Conservation (phyloP, 768 basidiomycete genomes). For the Sistotremastrum niveocremeum region DNA sequence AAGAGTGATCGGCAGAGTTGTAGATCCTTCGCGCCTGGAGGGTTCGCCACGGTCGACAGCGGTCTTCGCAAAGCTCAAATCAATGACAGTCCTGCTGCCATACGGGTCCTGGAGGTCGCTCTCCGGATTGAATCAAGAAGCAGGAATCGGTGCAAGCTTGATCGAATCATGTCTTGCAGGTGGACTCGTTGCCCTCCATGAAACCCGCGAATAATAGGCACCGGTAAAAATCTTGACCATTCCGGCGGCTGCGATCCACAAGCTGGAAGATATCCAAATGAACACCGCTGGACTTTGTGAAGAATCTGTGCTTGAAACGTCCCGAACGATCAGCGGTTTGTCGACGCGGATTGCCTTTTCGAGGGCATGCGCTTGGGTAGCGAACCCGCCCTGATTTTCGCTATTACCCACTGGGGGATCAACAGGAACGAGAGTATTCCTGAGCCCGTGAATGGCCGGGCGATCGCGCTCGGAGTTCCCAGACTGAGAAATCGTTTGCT, state of each 20-base stretch:
- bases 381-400: slow-evolving; percentile 59
- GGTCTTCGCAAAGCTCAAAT: slow-evolving; percentile 62
- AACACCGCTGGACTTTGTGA: slow-evolving; percentile 43
- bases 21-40: too few relatives aligned
- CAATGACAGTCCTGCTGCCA: slow-evolving; percentile 75
- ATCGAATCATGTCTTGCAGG: slow-evolving; percentile 49
- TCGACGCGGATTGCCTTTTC: slow-evolving; percentile 13
- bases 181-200: slow-evolving; percentile 35
- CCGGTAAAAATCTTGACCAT: slow-evolving; percentile 74
- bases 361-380: slow-evolving; percentile 45
- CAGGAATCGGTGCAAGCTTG: slow-evolving; percentile 62
- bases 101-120: slow-evolving; percentile 40
- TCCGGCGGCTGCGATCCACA: slow-evolving; percentile 76
- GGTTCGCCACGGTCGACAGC: slow-evolving; percentile 56
- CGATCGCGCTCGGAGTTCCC: slow-evolving; percentile 54
- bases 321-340: slow-evolving; percentile 74
- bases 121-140: slow-evolving; percentile 57
- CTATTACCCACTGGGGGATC: slow-evolving; percentile 5
- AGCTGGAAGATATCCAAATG: slow-evolving; percentile 87
- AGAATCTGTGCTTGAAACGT: slow-evolving; percentile 81
- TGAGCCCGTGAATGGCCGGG: slow-evolving; percentile 31
- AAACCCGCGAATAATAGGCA: slow-evolving; percentile 87
- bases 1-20: slow-evolving; percentile 63
- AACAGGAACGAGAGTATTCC: slow-evolving; percentile 1
- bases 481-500: slow-evolving; percentile 59